Conservation (phyloP, 2,329 filamentous ascomycete species). For the Claviceps sp. region DNA sequence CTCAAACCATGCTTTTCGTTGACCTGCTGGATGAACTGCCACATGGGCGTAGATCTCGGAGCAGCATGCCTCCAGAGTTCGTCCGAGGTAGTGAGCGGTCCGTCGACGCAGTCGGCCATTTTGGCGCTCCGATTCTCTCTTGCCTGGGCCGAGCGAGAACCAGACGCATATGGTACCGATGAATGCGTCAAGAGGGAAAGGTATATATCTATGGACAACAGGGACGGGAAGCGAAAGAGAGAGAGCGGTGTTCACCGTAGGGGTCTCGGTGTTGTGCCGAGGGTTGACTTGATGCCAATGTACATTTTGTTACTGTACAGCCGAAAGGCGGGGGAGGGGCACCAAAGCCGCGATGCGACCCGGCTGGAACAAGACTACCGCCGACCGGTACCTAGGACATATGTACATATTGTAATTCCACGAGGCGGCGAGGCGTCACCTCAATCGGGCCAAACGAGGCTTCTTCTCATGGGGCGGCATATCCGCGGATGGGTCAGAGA, state of each 20-base stretch:
- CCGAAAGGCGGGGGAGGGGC: conserved; percentile 6
- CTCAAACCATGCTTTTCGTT: conserved; percentile 52
- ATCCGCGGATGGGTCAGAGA: too few relatives aligned
- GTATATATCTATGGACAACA: too few relatives aligned
- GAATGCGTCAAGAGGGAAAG: too few relatives aligned
- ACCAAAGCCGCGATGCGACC: not conserved
- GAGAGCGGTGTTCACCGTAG: not conserved
- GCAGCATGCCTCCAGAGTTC: conserved; percentile 61
- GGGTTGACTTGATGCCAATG: too few relatives aligned
- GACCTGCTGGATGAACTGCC: conserved; percentile 55
- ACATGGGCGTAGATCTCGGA: conserved; percentile 57
- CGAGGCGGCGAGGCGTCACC: too few relatives aligned
- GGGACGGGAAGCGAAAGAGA: not conserved
- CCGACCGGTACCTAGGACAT: too few relatives aligned
- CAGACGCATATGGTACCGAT: too few relatives aligned
- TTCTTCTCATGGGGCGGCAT: too few relatives aligned
- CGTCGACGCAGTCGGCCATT: conserved; percentile 9
- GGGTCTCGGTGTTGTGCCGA: not conserved
- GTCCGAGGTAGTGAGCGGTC: conserved; percentile 10
- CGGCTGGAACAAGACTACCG: not conserved
- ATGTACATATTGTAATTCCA: too few relatives aligned
- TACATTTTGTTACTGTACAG: too few relatives aligned
- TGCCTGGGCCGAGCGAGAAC: not conserved
- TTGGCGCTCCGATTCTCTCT: not conserved
- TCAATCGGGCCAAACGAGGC: too few relatives aligned